Conservation (phyloP, 1,284 basidiomycete genomes). For the Austroboletus niveus region DNA sequence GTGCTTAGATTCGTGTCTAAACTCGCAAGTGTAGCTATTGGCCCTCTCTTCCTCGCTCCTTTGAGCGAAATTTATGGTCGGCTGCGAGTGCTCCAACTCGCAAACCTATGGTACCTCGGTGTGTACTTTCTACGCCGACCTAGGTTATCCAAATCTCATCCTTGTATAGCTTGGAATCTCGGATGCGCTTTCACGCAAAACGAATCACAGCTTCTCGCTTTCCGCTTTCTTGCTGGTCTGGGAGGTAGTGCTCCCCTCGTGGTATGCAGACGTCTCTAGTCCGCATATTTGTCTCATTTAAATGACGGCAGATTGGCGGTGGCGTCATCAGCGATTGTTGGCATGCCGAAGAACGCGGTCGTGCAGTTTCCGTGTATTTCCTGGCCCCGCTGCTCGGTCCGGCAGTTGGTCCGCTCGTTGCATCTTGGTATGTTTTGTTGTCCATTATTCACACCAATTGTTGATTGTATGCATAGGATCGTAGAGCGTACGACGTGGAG, state of each 20-base stretch:
- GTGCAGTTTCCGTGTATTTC: slow-evolving; percentile 67
- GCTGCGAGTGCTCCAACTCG: slow-evolving; percentile 44
- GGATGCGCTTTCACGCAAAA: slow-evolving; percentile 65
- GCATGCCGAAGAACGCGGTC: slow-evolving; percentile 64
- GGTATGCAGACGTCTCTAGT: slow-evolving; percentile 32
- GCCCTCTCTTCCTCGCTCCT: slow-evolving; percentile 56
- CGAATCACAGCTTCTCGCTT: slow-evolving; percentile 55
- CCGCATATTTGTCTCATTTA: too few species aligned
- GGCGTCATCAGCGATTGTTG: slow-evolving; percentile 73
- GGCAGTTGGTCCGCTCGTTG: slow-evolving; percentile 61
- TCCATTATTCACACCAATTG: background rate
- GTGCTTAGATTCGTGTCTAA: background rate
- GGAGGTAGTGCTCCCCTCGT: slow-evolving; percentile 64
- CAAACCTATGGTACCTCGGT: slow-evolving; percentile 63
- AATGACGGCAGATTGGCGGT: slow-evolving; percentile 50
- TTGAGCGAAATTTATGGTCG: slow-evolving; percentile 55
- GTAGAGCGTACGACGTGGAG: slow-evolving; percentile 59
- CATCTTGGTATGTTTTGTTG: slow-evolving; percentile 46
- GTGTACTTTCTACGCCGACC: slow-evolving; percentile 26
- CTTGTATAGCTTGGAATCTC: slow-evolving; percentile 56
- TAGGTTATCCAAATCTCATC: background rate
- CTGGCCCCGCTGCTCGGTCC: slow-evolving; percentile 58
- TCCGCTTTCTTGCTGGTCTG: slow-evolving; percentile 63
- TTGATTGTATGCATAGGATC: slow-evolving; percentile 39
- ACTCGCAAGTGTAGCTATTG: slow-evolving; percentile 34